Conservation (phyloP, 2,329 filamentous ascomycete species). For the Botryotinia globosa region DNA sequence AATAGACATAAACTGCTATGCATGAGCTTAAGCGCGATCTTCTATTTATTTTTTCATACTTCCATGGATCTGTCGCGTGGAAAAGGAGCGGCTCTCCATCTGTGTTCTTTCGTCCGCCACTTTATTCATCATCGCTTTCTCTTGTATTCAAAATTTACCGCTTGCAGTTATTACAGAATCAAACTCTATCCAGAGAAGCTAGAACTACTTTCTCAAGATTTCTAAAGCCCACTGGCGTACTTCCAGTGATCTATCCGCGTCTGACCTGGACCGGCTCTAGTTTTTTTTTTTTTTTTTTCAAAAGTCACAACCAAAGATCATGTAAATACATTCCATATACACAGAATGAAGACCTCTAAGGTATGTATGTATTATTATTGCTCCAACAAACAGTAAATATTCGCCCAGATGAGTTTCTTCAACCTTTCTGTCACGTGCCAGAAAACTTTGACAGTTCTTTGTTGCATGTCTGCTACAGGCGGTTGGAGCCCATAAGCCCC, state of each 20-base stretch:
- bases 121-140: neutral
- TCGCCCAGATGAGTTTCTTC: neutral
- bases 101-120: accelerated
- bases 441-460: neutral
- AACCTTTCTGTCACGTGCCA: neutral
- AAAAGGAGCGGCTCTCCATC: neutral
- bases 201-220: neutral
- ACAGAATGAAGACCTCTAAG: neutral
- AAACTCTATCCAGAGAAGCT: accelerated
- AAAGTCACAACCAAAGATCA: neutral
- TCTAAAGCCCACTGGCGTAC: neutral
- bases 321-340: neutral
- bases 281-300: neutral
- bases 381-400: neutral
- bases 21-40: neutral
- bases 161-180: neutral
- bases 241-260: neutral
- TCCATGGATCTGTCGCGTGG: neutral
- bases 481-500: neutral
- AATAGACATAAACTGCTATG: neutral
- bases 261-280: neutral
- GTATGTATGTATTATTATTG: neutral
- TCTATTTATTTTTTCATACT: accelerated
- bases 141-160: accelerated
- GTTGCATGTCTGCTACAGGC: neutral